A percentile compares a stretch with the other conserved stretches of the same genome.
Evolutionary conservation across 768 basidiomycete species (phyloP).

Genomic region (Rhizopogon vinicolor): DNA sequence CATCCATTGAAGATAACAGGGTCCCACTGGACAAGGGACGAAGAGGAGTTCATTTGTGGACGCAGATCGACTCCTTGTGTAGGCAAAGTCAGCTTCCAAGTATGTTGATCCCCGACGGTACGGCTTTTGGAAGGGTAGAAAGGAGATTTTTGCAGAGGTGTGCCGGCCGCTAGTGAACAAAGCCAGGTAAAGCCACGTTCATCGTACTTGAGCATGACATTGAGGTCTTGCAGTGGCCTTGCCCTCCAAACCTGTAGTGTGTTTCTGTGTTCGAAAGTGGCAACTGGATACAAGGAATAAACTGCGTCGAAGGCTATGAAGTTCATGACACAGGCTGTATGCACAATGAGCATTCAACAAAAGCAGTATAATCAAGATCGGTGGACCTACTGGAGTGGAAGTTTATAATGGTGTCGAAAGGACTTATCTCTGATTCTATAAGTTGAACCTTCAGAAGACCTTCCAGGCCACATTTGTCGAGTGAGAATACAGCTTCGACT

Average conservation of each 20-base stretch:
- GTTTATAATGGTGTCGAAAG: slow-evolving; percentile 31
- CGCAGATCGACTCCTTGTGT: slow-evolving; percentile 1
- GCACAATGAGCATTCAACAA: background rate
- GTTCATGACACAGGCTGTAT: slow-evolving; percentile 39
- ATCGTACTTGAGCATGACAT: slow-evolving; percentile 26
- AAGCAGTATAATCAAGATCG: background rate
- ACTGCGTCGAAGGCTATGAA: slow-evolving; percentile 33
- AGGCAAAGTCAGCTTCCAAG: slow-evolving; percentile 24
- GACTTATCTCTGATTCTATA: slow-evolving; percentile 27
- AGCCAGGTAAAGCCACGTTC: slow-evolving; percentile 28
- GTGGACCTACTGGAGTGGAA: slow-evolving; percentile 39
- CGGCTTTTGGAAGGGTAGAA: slow-evolving; percentile 15
- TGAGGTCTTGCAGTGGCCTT: slow-evolving; percentile 1
- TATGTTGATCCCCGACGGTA: slow-evolving; percentile 22
- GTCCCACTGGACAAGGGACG: slow-evolving; percentile 2
- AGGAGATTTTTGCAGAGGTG: background rate
- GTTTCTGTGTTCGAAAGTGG: slow-evolving; percentile 29
- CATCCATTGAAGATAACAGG: slow-evolving; percentile 7
- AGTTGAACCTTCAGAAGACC: slow-evolving; percentile 32
- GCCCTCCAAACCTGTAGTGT: slow-evolving; percentile 17
- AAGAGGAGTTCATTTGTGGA: background rate
- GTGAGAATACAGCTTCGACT: slow-evolving; percentile 18
- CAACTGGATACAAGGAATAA: slow-evolving; percentile 33
- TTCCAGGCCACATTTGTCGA: background rate
- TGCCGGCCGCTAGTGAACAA: slow-evolving; percentile 5